Conservation (phyloP, 352 stramenopile genomes). For the Globisporangium takayamanum region DNA sequence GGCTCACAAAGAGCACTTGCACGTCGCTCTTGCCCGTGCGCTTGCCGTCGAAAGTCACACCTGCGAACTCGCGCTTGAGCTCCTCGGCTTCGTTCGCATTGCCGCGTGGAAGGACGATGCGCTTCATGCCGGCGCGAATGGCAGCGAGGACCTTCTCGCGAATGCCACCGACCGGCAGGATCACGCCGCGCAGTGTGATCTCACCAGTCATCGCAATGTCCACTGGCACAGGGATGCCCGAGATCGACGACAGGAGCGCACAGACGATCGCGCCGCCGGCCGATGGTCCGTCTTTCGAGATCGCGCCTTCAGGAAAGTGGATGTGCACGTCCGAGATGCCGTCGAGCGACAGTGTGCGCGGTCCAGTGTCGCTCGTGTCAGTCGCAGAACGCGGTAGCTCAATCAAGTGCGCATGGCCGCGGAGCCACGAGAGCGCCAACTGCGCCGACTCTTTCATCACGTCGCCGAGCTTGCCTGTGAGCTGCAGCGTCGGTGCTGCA, state of each 20-base stretch:
- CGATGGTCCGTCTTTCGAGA: conserved; percentile 87
- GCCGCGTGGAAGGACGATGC: conserved; percentile 63
- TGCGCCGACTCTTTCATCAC: conserved; percentile 88
- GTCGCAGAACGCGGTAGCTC: conserved; percentile 24
- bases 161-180: conserved; percentile 88
- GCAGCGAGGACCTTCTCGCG: conserved; percentile 88
- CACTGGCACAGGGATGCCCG: conserved; percentile 49
- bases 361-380: conserved; percentile 11
- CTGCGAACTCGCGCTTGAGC: conserved; percentile 52
- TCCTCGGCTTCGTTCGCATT: conserved; percentile 75
- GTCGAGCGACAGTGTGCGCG: conserved; percentile 37
- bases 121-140: conserved; percentile 79
- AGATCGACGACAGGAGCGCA: conserved; percentile 75
- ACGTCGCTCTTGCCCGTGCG: conserved; percentile 24
- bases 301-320: conserved; percentile 86
- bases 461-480: conserved; percentile 75
- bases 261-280: conserved; percentile 84
- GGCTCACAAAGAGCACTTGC: conserved; percentile 60
- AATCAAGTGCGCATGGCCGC: conserved; percentile 51
- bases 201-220: conserved; percentile 88
- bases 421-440: conserved; percentile 79
- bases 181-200: conserved; percentile 80
- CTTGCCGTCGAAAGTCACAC: conserved; percentile 13
- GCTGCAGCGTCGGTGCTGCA: conserved; percentile 34
- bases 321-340: conserved; percentile 75